Evolutionary conservation across 345 rosid species (phyloP).

Genomic region (Excoecaria agallocha): DNA sequence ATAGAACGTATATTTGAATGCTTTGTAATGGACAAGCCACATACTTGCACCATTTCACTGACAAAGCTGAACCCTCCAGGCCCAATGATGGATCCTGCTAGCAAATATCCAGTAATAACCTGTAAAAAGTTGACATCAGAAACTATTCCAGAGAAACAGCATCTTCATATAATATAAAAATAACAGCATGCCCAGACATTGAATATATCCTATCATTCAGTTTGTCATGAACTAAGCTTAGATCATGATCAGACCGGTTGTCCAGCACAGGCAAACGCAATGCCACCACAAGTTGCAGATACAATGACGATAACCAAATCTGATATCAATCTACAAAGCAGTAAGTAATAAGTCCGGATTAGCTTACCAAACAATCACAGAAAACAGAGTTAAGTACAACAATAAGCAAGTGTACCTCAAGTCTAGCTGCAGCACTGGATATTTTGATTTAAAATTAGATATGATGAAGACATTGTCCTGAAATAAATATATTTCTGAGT

Average conservation of each 20-base stretch:
- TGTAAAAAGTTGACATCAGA: slow-evolving; percentile 27
- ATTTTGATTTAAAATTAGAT: slow-evolving; percentile 94
- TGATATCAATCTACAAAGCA: slow-evolving; percentile 78
- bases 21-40: slow-evolving; percentile 26
- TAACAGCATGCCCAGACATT: slow-evolving; percentile 12
- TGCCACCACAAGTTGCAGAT: slow-evolving; percentile 98
- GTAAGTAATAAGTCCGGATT: slow-evolving; percentile 3
- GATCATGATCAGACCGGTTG: slow-evolving; percentile 69
- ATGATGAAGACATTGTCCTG: slow-evolving; percentile 97
- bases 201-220: slow-evolving; percentile 22
- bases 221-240: slow-evolving; percentile 19
- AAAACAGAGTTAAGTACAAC: slow-evolving; percentile 3
- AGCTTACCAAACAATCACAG: slow-evolving; percentile 13
- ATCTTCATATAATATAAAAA: not conserved
- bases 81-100: slow-evolving; percentile 89
- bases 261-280: slow-evolving; percentile 99
- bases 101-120: slow-evolving; percentile 94
- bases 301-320: slow-evolving; percentile 95
- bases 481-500: slow-evolving; percentile 9
- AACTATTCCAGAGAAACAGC: slow-evolving; percentile 10
- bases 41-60: slow-evolving; percentile 97
- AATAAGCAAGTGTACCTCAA: slow-evolving; percentile 49
- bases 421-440: slow-evolving; percentile 89
- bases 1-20: not conserved
- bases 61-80: slow-evolving; percentile 95